Percentiles rank a stretch among this genome's conserved stretches.
These are phyloP conservation scores for Wickerhamia fluorescens DNA, from an alignment of 805 yeast species.

Conservation along the genomic window DNA sequence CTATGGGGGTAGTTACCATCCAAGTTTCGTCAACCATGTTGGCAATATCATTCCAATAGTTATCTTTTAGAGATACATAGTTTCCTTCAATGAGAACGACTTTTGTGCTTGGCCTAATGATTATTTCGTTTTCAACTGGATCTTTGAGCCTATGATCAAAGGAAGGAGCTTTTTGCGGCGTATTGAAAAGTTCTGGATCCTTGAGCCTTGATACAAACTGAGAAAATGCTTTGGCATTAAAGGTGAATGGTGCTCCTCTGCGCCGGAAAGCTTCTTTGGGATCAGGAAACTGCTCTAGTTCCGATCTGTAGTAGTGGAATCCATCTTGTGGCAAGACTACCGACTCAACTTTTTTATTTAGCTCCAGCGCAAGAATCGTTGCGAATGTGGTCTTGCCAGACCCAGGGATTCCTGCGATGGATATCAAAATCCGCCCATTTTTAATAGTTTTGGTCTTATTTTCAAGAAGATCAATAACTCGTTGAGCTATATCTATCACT, in stretches of 20 bases:
- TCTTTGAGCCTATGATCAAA: constrained; percentile 21
- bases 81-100: constrained; percentile 20
- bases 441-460: neutral
- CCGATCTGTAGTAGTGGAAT: constrained; percentile 26
- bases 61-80: constrained; percentile 17
- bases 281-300: constrained; percentile 38
- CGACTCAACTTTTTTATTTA: constrained; percentile 13
- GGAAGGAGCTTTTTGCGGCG: constrained; percentile 28
- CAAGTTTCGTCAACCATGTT: constrained; percentile 15
- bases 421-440: constrained; percentile 18
- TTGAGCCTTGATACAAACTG: constrained; percentile 4
- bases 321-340: constrained; percentile 35
- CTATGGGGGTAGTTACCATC: constrained; percentile 11
- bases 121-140: constrained; percentile 16
- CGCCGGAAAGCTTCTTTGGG: constrained; percentile 50
- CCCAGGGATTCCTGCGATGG: constrained; percentile 77
- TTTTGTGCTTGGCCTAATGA: constrained; percentile 10
- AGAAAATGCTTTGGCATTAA: constrained; percentile 45
- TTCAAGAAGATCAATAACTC: too few species aligned
- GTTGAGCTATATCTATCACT: too few species aligned
- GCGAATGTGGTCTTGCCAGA: constrained; percentile 77
- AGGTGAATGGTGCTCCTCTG: constrained; percentile 85
- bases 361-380: constrained; percentile 28
- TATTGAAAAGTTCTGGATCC: constrained; percentile 11
- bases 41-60: constrained; percentile 13